Evolutionary conservation across 495 filamentous ascomycete genomes (phyloP).

Genomic region (Daldinia bambusicola): DNA sequence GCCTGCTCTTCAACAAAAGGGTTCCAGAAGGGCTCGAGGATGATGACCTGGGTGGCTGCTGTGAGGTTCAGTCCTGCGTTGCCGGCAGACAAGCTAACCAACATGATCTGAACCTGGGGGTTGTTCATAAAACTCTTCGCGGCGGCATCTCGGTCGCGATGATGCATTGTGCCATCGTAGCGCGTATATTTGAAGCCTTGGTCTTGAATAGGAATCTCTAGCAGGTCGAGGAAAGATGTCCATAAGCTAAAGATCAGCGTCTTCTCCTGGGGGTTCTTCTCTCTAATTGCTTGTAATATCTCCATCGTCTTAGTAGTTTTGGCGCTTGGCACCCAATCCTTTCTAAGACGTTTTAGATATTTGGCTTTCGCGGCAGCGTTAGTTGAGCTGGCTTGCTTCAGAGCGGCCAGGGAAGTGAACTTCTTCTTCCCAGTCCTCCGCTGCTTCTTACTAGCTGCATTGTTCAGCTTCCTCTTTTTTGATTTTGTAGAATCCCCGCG

Average conservation of each 20-base stretch:
- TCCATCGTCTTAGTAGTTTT: slow-evolving; percentile 81
- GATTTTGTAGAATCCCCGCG: slow-evolving; percentile 26
- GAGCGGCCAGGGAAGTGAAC: slow-evolving; percentile 65
- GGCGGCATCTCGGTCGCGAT: slow-evolving; percentile 72
- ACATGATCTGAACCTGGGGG: slow-evolving; percentile 74
- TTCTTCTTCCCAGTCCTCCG: slow-evolving; percentile 57
- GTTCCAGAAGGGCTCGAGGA: slow-evolving; percentile 97
- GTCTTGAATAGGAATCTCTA: slow-evolving; percentile 84
- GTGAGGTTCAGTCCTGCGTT: slow-evolving; percentile 92
- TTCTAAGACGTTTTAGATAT: slow-evolving; percentile 69
- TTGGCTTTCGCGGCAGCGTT: slow-evolving; percentile 67
- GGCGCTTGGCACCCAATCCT: slow-evolving; percentile 72
- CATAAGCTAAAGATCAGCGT: slow-evolving; percentile 95
- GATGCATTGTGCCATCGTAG: slow-evolving; percentile 88
- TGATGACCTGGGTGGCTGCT: slow-evolving; percentile 86
- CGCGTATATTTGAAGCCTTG: slow-evolving; percentile 72
- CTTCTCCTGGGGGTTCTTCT: slow-evolving; percentile 67
- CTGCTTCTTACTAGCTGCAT: slow-evolving; percentile 21
- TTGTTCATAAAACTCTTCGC: slow-evolving; percentile 78
- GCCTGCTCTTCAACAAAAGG: slow-evolving; percentile 95
- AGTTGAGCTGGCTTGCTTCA: slow-evolving; percentile 69
- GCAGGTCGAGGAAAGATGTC: slow-evolving; percentile 89
- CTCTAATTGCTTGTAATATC: slow-evolving; percentile 58
- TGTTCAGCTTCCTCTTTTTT: slow-evolving; percentile 42
- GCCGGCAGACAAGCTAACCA: slow-evolving; percentile 89